Conservation (phyloP, 495 filamentous ascomycete genomes). For the Tetracladium setigerum region DNA sequence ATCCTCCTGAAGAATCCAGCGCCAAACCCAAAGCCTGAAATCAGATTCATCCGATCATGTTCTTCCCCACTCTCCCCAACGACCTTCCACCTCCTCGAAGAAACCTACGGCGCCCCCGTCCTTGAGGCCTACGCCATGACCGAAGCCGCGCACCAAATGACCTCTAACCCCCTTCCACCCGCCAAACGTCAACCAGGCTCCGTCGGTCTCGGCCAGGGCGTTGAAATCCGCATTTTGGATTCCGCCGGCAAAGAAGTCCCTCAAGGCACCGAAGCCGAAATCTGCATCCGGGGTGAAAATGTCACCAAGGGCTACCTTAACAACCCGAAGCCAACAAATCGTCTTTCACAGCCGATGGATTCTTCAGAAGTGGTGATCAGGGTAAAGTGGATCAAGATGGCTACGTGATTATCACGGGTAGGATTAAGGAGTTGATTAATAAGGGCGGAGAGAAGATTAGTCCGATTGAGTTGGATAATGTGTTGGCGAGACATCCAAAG, state of each 20-base stretch:
- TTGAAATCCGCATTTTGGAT: constrained; percentile 71
- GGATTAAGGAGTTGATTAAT: constrained; percentile 82
- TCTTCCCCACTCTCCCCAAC: constrained; percentile 74
- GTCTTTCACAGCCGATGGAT: constrained; percentile 62
- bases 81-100: constrained; percentile 66
- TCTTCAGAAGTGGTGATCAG: constrained; percentile 81
- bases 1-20: constrained; percentile 66
- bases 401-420: constrained; percentile 68
- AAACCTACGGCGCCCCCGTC: constrained; percentile 65
- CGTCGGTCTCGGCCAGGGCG: constrained; percentile 73
- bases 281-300: constrained; percentile 71
- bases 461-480: constrained; percentile 79
- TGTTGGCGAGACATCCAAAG: constrained; percentile 56
- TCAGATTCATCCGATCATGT: constrained; percentile 84
- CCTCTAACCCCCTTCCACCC: constrained; percentile 73
- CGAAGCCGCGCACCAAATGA: constrained; percentile 85
- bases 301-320: constrained; percentile 79
- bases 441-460: constrained; percentile 79
- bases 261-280: constrained; percentile 63
- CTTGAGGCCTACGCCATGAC: constrained; percentile 91
- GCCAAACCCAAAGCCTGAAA: constrained; percentile 56
- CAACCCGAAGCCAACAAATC: constrained; percentile 64
- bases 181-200: constrained; percentile 66
- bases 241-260: constrained; percentile 51
- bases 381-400: constrained; percentile 66